Evolutionary conservation across 768 basidiomycete species (phyloP), one percentile per base, ranked within the genome.

Genomic region (Leucocoprinus sp.): DNA sequence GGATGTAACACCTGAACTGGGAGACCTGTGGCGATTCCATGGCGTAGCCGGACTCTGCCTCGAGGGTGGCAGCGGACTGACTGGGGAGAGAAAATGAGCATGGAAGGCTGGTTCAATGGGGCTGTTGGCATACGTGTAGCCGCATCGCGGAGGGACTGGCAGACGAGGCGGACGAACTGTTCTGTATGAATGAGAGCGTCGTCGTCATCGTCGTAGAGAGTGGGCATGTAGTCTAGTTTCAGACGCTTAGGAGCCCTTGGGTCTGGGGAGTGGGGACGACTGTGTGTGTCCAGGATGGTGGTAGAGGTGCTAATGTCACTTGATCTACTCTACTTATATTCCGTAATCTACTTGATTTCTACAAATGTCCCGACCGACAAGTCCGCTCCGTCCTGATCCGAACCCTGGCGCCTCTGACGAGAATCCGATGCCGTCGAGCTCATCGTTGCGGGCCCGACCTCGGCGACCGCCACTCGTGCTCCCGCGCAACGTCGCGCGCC

Each of bases 11-110:
- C 52, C 89, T 74, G 60, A 97, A 93, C 48, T 84, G 76, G 2
- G 82, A 70, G 4, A 93, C 90, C 50, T 84, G 74, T 12, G 76
- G 65, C 17, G 80, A 71, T 59, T 96, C 92, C 67, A 93, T 76
- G 29, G 78, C 69, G 64, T 89, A 95, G 5, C 93, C 93, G 6
- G 93, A 96, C 64, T 97, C 93, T 4, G 83, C 85, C 64, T 96
- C 91, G 43, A 97, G 73, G 1, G 84, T 85, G 14, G 82, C 76
- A 19, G 93, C 93, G 19, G 90, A 84, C 69, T 92, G 85, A 49
- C 93, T 97, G 57, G 21, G 49, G 54, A 23, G 48, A n/a, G 4
- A 37, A 15, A 28, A n/a, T n/a, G n/a, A n/a, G n/a, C n/a, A n/a
- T n/a, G n/a, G n/a, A n/a, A n/a, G n/a, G n/a, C n/a, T n/a, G n/a